A percentile compares a stretch with the other conserved stretches of the same genome.
These are phyloP conservation scores for Cladochytrium replicatum DNA, from an alignment of 192 early-diverging fungal genomes.

Conservation along the genomic window DNA sequence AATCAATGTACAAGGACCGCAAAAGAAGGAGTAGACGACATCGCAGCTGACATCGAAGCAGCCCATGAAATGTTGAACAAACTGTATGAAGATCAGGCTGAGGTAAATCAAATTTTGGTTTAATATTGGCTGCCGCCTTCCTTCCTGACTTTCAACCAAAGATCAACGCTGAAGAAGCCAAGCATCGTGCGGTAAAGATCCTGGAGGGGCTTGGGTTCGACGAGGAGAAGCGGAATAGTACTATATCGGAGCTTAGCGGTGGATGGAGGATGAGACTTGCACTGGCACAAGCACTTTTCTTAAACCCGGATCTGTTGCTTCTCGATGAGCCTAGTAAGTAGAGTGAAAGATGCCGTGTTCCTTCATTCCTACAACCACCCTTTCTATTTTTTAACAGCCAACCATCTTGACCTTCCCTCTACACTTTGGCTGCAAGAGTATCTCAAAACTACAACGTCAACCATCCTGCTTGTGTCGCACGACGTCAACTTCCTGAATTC, in stretches of 20 bases:
- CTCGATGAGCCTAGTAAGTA: constrained; percentile 77
- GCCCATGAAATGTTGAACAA: not conserved
- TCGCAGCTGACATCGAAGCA: not conserved
- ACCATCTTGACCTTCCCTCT: constrained; percentile 82
- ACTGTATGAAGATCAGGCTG: constrained; percentile 3
- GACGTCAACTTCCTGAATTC: constrained; percentile 80
- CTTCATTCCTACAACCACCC: not conserved
- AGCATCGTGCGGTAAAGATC: constrained; percentile 60
- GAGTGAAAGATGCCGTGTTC: not conserved
- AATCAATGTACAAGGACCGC: too few relatives aligned
- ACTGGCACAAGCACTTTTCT: constrained; percentile 72
- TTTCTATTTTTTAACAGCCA: constrained; percentile 28
- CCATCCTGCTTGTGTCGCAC: constrained; percentile 78
- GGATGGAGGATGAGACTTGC: constrained; percentile 88
- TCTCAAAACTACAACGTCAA: constrained; percentile 42
- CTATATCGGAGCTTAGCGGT: constrained; percentile 51
- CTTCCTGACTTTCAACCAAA: constrained; percentile 51
- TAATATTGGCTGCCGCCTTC: constrained; percentile 29
- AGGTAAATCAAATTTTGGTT: not conserved
- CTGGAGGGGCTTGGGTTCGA: constrained; percentile 67
- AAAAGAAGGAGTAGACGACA: not conserved
- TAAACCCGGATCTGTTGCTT: constrained; percentile 73
- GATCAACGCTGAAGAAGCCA: constrained; percentile 51
- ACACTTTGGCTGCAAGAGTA: constrained; percentile 87
- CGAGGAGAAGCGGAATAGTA: constrained; percentile 41